phyloP scores from a whole-genome alignment of 1,139 yeast species.

The Saccharomyces hybrid region DNA sequence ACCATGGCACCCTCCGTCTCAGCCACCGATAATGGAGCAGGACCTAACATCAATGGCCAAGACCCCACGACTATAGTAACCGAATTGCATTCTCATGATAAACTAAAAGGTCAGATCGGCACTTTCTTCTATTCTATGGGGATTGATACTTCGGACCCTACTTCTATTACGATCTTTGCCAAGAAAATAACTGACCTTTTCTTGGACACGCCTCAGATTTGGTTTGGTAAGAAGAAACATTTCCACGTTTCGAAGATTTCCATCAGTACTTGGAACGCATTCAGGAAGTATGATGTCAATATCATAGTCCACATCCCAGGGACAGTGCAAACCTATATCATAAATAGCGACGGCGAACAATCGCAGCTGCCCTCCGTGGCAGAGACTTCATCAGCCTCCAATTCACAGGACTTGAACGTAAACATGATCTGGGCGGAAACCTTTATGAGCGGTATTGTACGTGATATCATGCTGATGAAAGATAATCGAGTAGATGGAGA shows the following conservation, averaged over 20 bases:
- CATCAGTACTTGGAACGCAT: slow-evolving; percentile 64
- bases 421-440: slow-evolving; percentile 72
- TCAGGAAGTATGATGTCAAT: slow-evolving; percentile 68
- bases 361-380: slow-evolving; percentile 12
- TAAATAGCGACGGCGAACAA: slow-evolving; percentile 47
- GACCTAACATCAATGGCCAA: not conserved
- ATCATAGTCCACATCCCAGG: slow-evolving; percentile 73
- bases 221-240: slow-evolving; percentile 68
- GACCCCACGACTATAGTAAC: slow-evolving; percentile 15
- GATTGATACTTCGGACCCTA: slow-evolving; percentile 55
- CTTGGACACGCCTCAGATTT: slow-evolving; percentile 54
- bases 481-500: slow-evolving; percentile 64
- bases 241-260: slow-evolving; percentile 74
- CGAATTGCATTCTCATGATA: slow-evolving; percentile 27
- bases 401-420: slow-evolving; percentile 26
- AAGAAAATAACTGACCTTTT: slow-evolving; percentile 66
- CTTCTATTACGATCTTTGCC: slow-evolving; percentile 66
- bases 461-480: slow-evolving; percentile 67
- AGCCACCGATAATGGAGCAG: slow-evolving; percentile 8
- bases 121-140: slow-evolving; percentile 45
- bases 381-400: not conserved
- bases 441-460: slow-evolving; percentile 65
- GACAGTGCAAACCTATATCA: slow-evolving; percentile 69
- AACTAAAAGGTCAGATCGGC: slow-evolving; percentile 33
- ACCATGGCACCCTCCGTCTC: slow-evolving; percentile 10